phyloP scores from a whole-genome alignment of 2,329 filamentous ascomycete genomes.

The Epichloe hybrida region DNA sequence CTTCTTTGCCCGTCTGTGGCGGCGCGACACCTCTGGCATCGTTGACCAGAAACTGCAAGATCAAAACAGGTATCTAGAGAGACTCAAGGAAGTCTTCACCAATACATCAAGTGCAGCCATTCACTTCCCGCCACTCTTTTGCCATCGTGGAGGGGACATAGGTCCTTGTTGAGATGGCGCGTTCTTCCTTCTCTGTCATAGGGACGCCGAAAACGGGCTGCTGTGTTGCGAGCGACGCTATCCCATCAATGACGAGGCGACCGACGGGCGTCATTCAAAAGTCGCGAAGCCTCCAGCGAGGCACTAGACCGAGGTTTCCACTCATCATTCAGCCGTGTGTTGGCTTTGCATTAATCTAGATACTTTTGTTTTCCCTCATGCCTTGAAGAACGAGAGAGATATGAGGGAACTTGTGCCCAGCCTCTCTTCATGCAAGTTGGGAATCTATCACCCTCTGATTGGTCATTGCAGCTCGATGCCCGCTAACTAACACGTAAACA shows the following conservation, averaged over 20 bases:
- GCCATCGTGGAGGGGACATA: neutral
- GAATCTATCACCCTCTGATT: no score
- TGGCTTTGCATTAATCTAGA: no score
- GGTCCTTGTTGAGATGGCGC: neutral
- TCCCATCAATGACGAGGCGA: neutral
- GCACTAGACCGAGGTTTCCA: no score
- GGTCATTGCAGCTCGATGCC: no score
- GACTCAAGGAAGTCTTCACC: neutral
- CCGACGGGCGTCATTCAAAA: no score
- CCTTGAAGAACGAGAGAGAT: no score
- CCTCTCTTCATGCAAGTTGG: no score
- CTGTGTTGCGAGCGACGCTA: neutral
- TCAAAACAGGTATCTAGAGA: neutral
- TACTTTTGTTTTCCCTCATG: no score
- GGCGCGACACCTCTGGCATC: neutral
- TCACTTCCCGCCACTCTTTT: neutral
- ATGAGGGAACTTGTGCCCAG: neutral
- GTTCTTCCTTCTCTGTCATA: neutral
- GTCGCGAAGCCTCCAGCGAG: no score
- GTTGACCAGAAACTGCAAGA: neutral
- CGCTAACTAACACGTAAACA: no score
- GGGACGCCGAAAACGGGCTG: neutral
- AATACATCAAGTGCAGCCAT: neutral
- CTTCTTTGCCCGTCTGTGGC: neutral
- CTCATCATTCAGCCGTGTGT: no score